Percentiles rank a stretch among this genome's conserved stretches.
Conservation (phyloP, 352 stramenopile species). For the Globisporangium iwayamae region DNA sequence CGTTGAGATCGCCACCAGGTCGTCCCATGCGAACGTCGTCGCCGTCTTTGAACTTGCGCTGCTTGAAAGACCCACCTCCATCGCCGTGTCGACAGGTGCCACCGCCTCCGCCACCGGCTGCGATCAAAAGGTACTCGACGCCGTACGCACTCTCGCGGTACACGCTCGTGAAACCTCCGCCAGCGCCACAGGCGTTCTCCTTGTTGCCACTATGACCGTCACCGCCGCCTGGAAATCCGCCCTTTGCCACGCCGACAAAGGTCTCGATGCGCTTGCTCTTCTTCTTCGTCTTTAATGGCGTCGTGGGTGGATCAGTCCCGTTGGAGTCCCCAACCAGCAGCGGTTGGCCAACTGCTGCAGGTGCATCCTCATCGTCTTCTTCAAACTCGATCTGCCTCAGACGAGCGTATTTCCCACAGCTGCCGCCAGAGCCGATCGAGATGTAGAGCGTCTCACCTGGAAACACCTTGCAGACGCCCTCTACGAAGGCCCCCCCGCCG, state of each 20-base stretch:
- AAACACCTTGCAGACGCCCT: slow-evolving; percentile 51
- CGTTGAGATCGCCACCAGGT: slow-evolving; percentile 31
- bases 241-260: slow-evolving; percentile 37
- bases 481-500: slow-evolving; percentile 65
- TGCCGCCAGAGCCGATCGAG: slow-evolving; percentile 45
- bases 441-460: slow-evolving; percentile 74
- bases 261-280: slow-evolving; percentile 33
- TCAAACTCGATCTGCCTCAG: slow-evolving; percentile 34
- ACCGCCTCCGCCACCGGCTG: slow-evolving; percentile 55
- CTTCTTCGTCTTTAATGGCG: slow-evolving; percentile 11
- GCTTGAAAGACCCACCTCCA: slow-evolving; percentile 33
- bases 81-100: slow-evolving; percentile 63
- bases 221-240: slow-evolving; percentile 51
- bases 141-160: slow-evolving; percentile 60
- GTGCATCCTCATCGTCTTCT: slow-evolving; percentile 7
- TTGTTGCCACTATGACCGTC: slow-evolving; percentile 66
- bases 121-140: slow-evolving; percentile 67
- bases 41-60: slow-evolving; percentile 24
- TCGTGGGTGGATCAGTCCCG: neutral
- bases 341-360: neutral
- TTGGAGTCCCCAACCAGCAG: slow-evolving; percentile 1
- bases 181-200: slow-evolving; percentile 58
- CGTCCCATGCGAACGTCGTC: slow-evolving; percentile 53
- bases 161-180: slow-evolving; percentile 68
- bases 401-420: slow-evolving; percentile 34